These are phyloP conservation scores for Colletotrichum viniferum DNA, from an alignment of 2,329 filamentous ascomycete species.

Conservation along the genomic window DNA sequence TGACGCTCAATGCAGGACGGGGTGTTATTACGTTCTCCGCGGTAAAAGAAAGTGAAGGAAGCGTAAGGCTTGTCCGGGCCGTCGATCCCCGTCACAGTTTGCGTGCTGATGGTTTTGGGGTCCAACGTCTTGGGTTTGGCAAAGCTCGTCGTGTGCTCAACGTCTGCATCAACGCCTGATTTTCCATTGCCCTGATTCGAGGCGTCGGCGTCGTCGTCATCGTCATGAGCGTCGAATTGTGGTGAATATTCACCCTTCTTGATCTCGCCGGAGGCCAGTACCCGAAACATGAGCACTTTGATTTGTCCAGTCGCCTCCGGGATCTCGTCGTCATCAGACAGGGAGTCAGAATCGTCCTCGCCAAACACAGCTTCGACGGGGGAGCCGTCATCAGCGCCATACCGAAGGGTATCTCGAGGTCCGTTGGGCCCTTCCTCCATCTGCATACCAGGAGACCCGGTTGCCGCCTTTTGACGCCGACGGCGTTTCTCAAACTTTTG, in stretches of 20 bases:
- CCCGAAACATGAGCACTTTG: constrained; percentile 95
- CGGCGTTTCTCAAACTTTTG: constrained; percentile 77
- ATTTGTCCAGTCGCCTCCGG: constrained; percentile 97
- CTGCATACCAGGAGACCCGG: constrained; percentile 42
- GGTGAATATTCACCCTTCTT: constrained; percentile 98
- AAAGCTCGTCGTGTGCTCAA: constrained; percentile 97
- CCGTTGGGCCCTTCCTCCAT: constrained; percentile 47
- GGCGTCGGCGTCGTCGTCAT: constrained; percentile 73
- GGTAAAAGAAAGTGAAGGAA: constrained; percentile 96
- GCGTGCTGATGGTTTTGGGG: constrained; percentile 96
- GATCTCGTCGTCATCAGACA: constrained; percentile 81
- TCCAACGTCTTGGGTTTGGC: constrained; percentile 95
- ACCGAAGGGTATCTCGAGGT: constrained; percentile 70
- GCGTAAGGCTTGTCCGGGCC: constrained; percentile 96
- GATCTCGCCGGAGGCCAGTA: constrained; percentile 94
- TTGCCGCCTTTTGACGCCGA: constrained; percentile 61
- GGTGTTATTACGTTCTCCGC: constrained; percentile 80
- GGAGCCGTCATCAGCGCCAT: constrained; percentile 76
- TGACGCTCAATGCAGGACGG: not conserved
- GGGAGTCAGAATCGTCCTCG: constrained; percentile 77
- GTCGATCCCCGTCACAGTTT: constrained; percentile 98
- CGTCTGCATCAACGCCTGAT: constrained; percentile 73
- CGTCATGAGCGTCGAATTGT: constrained; percentile 95
- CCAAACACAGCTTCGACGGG: constrained; percentile 73
- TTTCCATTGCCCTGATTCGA: constrained; percentile 57